phyloP scores from a whole-genome alignment of 2,329 filamentous ascomycete species.

The Colletotrichum acutatum region DNA sequence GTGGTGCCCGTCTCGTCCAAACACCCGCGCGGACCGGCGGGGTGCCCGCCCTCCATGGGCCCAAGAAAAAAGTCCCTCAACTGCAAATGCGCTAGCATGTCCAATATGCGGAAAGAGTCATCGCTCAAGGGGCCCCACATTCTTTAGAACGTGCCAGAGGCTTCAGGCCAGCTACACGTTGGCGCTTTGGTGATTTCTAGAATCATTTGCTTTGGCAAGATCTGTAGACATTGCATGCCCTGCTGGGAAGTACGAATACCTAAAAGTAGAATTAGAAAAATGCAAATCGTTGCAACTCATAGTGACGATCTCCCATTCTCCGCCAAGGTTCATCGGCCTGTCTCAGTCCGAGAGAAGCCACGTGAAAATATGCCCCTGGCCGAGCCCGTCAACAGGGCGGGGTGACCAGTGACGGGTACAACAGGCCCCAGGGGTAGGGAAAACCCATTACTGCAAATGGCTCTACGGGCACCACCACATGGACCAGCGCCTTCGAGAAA shows the following conservation, averaged over 20 bases:
- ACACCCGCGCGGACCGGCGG: background rate
- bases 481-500: background rate
- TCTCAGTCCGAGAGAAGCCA: background rate
- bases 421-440: no score
- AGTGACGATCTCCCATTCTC: background rate
- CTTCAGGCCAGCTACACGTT: background rate
- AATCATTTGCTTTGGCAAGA: background rate
- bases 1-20: constrained; percentile 19
- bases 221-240: background rate
- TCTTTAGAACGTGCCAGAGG: constrained; percentile 19
- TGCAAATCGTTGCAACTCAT: background rate
- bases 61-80: constrained; percentile 14
- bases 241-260: background rate
- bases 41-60: background rate
- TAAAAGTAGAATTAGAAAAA: no score
- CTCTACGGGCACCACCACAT: background rate
- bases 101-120: constrained; percentile 12
- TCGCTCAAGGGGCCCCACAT: constrained; percentile 23
- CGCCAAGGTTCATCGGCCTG: no score
- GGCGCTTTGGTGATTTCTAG: background rate
- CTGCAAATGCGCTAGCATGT: background rate
- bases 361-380: background rate
- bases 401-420: no score
- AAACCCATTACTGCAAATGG: background rate
- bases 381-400: background rate